These are phyloP conservation scores for Rhypophila decipiens DNA, from an alignment of 495 filamentous ascomycete genomes.

Conservation along the genomic window DNA sequence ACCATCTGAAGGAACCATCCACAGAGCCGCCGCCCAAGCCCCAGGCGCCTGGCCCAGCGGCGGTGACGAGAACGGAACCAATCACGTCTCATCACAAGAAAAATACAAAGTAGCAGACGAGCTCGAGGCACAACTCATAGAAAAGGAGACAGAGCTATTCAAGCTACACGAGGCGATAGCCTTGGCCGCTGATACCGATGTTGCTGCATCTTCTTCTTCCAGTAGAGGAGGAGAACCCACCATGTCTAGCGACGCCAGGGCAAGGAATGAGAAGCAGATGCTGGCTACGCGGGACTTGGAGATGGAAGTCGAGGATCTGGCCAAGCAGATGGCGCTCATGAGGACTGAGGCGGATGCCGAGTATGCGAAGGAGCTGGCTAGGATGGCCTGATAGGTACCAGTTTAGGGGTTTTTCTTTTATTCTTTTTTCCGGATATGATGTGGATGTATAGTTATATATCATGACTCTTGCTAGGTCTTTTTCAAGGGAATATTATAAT, in stretches of 20 bases:
- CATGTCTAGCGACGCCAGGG: neutral
- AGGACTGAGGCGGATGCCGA: constrained; percentile 29
- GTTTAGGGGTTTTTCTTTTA: too few relatives aligned
- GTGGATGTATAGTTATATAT: neutral
- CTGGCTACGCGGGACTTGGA: constrained; percentile 13
- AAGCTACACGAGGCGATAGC: constrained; percentile 13
- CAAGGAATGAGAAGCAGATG: neutral
- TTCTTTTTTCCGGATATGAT: neutral
- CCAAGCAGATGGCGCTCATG: constrained; percentile 12
- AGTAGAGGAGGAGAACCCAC: neutral
- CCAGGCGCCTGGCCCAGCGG: constrained; percentile 19
- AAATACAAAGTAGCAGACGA: constrained; percentile 23
- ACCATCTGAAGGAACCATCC: constrained; percentile 7
- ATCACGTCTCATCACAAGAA: constrained; percentile 12
- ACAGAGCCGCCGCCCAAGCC: neutral
- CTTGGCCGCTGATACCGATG: neutral
- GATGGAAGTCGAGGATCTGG: constrained; percentile 22
- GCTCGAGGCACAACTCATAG: constrained; percentile 21
- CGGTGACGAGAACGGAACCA: constrained; percentile 7
- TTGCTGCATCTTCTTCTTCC: too few relatives aligned
- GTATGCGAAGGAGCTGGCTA: constrained; percentile 28
- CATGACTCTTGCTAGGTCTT: neutral
- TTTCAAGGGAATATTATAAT: too few relatives aligned
- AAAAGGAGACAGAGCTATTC: constrained; percentile 17
- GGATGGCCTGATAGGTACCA: too few relatives aligned